Conservation (phyloP, 306 rosid genomes). For the Lathyrus aphaca region DNA sequence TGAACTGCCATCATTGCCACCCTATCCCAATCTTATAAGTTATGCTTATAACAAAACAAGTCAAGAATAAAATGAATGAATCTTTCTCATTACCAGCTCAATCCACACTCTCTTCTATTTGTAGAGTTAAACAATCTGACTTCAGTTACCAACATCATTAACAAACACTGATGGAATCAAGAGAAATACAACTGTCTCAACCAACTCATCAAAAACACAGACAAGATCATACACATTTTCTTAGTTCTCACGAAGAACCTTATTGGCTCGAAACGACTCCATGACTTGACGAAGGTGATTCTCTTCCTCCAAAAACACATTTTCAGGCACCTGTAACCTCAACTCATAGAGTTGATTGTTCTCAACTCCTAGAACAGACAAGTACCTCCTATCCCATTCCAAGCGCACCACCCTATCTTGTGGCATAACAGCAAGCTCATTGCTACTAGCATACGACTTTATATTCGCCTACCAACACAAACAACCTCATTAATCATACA, state of each 20-base stretch:
- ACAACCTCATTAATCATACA: not conserved
- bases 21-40: slow-evolving; percentile 7
- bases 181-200: not conserved
- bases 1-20: not conserved
- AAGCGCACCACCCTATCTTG: slow-evolving; percentile 75
- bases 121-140: not conserved
- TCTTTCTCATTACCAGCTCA: not conserved
- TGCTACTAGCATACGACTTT: slow-evolving; percentile 90
- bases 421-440: slow-evolving; percentile 95
- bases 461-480: slow-evolving; percentile 71
- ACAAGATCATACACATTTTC: no score
- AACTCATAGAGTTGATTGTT: slow-evolving; percentile 85
- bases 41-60: not conserved
- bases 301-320: slow-evolving; percentile 79
- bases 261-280: slow-evolving; percentile 91
- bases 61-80: slow-evolving; percentile 13
- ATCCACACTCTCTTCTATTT: not conserved
- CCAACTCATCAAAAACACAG: not conserved
- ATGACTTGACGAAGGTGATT: slow-evolving; percentile 75
- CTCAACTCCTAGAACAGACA: slow-evolving; percentile 94
- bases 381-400: slow-evolving; percentile 93
- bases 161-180: not conserved
- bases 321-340: slow-evolving; percentile 89
- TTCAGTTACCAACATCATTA: not conserved
- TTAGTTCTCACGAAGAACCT: slow-evolving; percentile 45